These are phyloP conservation scores for Tylopilus orsonianus DNA, from an alignment of 1,284 basidiomycete species.

Conservation along the genomic window DNA sequence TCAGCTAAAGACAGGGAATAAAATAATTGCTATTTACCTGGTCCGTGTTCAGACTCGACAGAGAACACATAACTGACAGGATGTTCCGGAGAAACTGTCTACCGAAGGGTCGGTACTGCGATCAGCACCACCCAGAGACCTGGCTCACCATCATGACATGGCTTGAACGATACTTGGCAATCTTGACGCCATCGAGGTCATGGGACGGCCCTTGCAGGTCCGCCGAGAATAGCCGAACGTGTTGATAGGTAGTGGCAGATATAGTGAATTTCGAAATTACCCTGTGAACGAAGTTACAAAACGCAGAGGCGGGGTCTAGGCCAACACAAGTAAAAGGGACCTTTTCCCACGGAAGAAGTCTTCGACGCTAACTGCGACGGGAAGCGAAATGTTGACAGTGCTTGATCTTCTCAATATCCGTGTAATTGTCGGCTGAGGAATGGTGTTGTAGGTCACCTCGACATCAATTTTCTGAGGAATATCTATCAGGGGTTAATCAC, in stretches of 20 bases:
- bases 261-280: slow-evolving; percentile 81
- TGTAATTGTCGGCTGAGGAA: slow-evolving; percentile 47
- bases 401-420: slow-evolving; percentile 55
- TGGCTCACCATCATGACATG: slow-evolving; percentile 42
- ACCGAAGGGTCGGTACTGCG: slow-evolving; percentile 3
- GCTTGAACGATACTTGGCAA: slow-evolving; percentile 46
- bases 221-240: slow-evolving; percentile 64
- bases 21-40: slow-evolving; percentile 42
- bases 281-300: slow-evolving; percentile 38
- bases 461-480: slow-evolving; percentile 57
- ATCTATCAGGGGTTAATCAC: slow-evolving; percentile 5
- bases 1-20: slow-evolving; percentile 8
- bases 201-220: slow-evolving; percentile 46
- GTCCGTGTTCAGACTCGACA: slow-evolving; percentile 57
- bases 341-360: slow-evolving; percentile 79
- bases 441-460: slow-evolving; percentile 62
- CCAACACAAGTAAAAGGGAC: slow-evolving; percentile 35
- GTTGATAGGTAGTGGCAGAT: slow-evolving; percentile 69
- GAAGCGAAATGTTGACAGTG: slow-evolving; percentile 62
- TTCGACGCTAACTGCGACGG: slow-evolving; percentile 80
- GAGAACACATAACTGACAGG: slow-evolving; percentile 74
- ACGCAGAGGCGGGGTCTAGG: not conserved
- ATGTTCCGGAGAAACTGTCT: slow-evolving; percentile 71
- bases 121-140: not conserved
- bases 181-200: slow-evolving; percentile 48